Base-by-base conservation (phyloP, 495 filamentous ascomycete species). In the Penicillium diatomitis region DNA sequence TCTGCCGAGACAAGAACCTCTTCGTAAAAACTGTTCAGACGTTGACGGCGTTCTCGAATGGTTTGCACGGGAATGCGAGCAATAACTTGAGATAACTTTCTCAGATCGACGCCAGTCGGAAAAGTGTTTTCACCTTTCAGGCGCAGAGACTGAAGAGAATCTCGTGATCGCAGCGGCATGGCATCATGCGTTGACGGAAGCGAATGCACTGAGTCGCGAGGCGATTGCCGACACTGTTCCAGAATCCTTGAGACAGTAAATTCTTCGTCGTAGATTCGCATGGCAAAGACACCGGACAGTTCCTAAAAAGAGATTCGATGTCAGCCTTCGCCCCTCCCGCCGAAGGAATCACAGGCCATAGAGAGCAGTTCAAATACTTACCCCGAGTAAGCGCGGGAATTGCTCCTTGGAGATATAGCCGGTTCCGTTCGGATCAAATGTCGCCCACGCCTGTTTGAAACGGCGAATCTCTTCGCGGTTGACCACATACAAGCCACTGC, bases 361-460 rank as follows among this genome's bases (percentile, higher is more conserved):
- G 20, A 20, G 20, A 20, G 20, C 20, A 20, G 20, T 20, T 50
- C 47, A 7, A 40, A 12, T 27, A 74, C 76, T 67, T 71, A 81
- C 87, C 35, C 90, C 88, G 3, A 98, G 74, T 27, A 98, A 70
- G 38, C 90, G 77, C 27, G 92, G 92, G 57, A 99, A 99, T 37
- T 81, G 78, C 48, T 97, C 90, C 61, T 92, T 97, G 35, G 80
- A 79, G 57, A 99, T 95, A 59, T 81, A 97, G 4, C 94, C 92
- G 0, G 87, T 86, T 4, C 94, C 92, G 28, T 85, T 78, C 4
- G 91, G 90, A 66, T 99, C 92, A 45, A 88, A 88, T 38, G 85
- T 91, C 37, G 92, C 88, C 92, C 92, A 99, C 1, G 92, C 92
- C 63, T 96, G 88, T 71, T 99, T 99, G 77, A 97, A 99, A 9